A percentile compares a stretch with the other conserved stretches of the same genome.
These are phyloP conservation scores for Puccinia polysora DNA, from an alignment of 1,284 basidiomycete genomes.

Conservation along the genomic window DNA sequence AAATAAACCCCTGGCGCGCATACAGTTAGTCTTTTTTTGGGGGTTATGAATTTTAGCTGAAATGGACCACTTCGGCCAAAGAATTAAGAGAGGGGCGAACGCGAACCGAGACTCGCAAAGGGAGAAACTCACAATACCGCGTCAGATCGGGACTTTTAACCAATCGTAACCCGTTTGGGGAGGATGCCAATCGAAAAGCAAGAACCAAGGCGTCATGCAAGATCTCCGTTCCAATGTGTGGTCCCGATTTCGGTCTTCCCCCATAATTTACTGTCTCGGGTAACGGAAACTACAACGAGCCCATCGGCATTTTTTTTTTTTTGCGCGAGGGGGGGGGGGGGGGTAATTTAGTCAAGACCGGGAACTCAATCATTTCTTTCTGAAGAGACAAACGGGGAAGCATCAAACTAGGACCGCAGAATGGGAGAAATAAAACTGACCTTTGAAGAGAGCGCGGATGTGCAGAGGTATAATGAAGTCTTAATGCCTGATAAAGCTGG, in stretches of 20 bases:
- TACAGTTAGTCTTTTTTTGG: background rate
- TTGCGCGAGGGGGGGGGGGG: no score
- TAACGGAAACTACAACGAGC: constrained; percentile 19
- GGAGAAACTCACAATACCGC: constrained; percentile 15
- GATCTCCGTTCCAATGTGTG: constrained; percentile 14
- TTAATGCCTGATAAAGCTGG: background rate
- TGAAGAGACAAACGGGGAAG: background rate
- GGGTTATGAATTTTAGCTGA: background rate
- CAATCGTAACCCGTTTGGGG: constrained; percentile 9
- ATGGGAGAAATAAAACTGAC: background rate
- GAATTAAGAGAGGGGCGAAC: background rate
- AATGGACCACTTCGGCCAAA: background rate
- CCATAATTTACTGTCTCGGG: background rate
- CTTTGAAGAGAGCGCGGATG: constrained; percentile 27
- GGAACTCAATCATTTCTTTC: background rate
- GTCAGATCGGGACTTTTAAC: constrained; percentile 23
- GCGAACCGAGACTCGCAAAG: background rate
- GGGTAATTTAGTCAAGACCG: background rate
- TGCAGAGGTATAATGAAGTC: constrained; percentile 32
- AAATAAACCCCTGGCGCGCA: constrained; percentile 20
- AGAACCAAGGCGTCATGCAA: constrained; percentile 31
- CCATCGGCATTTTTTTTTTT: background rate
- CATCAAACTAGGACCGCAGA: background rate
- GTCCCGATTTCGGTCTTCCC: background rate
- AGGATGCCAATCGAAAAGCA: constrained; percentile 14